Percentiles rank a stretch among this genome's conserved stretches.
Evolutionary conservation across 2,329 filamentous ascomycete species (phyloP).

Genomic region (Xylariaceae sp.): DNA sequence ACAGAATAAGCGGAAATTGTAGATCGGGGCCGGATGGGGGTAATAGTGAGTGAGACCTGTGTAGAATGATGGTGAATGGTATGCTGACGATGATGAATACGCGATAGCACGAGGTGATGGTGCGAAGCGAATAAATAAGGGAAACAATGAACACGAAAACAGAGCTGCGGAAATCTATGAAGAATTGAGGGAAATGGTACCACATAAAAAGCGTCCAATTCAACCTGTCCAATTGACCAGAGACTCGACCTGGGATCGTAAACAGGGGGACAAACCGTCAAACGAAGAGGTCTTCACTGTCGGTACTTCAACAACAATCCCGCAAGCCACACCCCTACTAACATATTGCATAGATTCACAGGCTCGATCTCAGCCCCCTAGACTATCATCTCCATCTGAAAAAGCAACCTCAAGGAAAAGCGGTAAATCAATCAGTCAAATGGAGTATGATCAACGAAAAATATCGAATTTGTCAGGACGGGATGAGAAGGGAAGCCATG

Average conservation of each 20-base stretch:
- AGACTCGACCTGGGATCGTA: neutral
- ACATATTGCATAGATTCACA: constrained; percentile 1
- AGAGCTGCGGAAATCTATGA: neutral
- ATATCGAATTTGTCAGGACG: constrained; percentile 15
- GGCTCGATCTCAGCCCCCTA: constrained; percentile 7
- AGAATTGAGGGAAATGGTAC: neutral
- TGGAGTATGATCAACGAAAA: constrained; percentile 16
- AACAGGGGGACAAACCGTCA: too few species aligned
- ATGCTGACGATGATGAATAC: neutral
- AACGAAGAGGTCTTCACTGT: constrained; percentile 6
- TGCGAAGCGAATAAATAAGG: too few species aligned
- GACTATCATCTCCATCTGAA: constrained; percentile 20
- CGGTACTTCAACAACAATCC: constrained; percentile 17
- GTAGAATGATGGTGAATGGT: too few species aligned
- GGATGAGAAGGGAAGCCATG: neutral
- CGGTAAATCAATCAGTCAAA: constrained; percentile 10
- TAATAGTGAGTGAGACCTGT: neutral
- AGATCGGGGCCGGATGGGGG: neutral
- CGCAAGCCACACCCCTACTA: too few species aligned
- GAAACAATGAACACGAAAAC: too few species aligned
- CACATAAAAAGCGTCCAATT: neutral
- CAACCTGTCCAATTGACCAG: neutral
- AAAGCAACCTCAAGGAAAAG: constrained; percentile 6
- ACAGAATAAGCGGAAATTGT: constrained; percentile 4
- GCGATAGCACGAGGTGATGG: neutral